phyloP scores from a whole-genome alignment of 2,329 filamentous ascomycete species.

The Cordyceps cicadae region DNA sequence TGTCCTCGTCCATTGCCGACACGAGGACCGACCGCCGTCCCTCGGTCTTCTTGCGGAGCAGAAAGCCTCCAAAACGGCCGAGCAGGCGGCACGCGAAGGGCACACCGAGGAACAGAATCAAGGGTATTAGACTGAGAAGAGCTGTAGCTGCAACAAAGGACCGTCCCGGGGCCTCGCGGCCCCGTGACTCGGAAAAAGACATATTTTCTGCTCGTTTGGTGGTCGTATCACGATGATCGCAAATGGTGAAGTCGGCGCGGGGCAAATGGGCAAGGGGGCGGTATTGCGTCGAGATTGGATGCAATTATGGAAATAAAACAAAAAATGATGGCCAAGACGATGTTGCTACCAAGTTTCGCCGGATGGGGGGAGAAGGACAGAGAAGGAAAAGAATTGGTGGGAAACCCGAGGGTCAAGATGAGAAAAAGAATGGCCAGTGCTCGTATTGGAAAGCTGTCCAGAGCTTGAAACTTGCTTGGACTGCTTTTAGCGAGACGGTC shows the following conservation, averaged over 20 bases:
- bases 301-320: too few species aligned
- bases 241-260: conserved; percentile 12
- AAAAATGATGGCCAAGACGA: not conserved
- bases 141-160: conserved; percentile 7
- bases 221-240: conserved; percentile 18
- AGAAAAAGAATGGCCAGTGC: not conserved
- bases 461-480: not conserved
- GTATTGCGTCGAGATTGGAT: not conserved
- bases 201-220: conserved; percentile 13
- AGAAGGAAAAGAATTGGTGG: not conserved
- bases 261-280: not conserved
- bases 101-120: conserved; percentile 24
- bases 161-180: conserved; percentile 20
- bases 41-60: conserved; percentile 54
- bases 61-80: conserved; percentile 47
- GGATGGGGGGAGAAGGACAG: not conserved
- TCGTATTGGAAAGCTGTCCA: conserved; percentile 5
- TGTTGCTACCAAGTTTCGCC: too few species aligned
- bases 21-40: conserved; percentile 53
- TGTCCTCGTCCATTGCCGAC: conserved; percentile 39
- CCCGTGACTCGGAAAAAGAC: conserved; percentile 23
- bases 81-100: conserved; percentile 29
- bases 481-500: too few species aligned
- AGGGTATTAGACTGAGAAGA: conserved; percentile 21
- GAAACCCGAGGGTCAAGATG: not conserved